phyloP scores from a whole-genome alignment of 139 green algal genomes.

The Volvox reticuliferus region DNA sequence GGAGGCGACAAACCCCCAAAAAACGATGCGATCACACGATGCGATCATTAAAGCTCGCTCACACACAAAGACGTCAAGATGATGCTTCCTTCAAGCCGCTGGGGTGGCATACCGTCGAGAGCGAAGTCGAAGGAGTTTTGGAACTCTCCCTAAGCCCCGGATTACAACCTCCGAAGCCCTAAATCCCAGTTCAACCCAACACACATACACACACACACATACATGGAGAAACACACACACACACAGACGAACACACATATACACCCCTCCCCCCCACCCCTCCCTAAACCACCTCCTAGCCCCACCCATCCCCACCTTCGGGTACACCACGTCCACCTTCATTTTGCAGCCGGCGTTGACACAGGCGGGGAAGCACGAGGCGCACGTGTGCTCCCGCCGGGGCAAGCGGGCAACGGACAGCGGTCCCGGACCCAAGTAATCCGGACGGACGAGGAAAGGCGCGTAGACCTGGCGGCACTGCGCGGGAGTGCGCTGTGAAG shows the following conservation, averaged over 20 bases:
- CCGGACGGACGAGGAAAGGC: slow-evolving; percentile 19
- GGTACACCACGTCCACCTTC: slow-evolving; percentile 76
- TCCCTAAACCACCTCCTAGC: no score
- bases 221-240: background rate
- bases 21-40: no score
- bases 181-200: no score
- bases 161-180: no score
- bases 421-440: slow-evolving; percentile 41
- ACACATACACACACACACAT: no score
- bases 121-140: no score
- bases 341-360: slow-evolving; percentile 78
- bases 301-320: slow-evolving; percentile 52
- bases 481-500: slow-evolving; percentile 1
- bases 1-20: no score
- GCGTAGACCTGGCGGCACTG: slow-evolving; percentile 19
- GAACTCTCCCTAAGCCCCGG: no score
- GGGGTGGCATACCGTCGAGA: no score
- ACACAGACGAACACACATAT: background rate
- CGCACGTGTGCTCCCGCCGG: slow-evolving; percentile 84
- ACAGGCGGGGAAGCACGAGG: slow-evolving; percentile 79
- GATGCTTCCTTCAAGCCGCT: no score
- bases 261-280: background rate
- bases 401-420: slow-evolving; percentile 64
- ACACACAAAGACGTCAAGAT: no score
- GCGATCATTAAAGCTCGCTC: no score